Evolutionary conservation across 2,329 filamentous ascomycete species (phyloP).

Genomic region (Macroventuria anomochaeta): DNA sequence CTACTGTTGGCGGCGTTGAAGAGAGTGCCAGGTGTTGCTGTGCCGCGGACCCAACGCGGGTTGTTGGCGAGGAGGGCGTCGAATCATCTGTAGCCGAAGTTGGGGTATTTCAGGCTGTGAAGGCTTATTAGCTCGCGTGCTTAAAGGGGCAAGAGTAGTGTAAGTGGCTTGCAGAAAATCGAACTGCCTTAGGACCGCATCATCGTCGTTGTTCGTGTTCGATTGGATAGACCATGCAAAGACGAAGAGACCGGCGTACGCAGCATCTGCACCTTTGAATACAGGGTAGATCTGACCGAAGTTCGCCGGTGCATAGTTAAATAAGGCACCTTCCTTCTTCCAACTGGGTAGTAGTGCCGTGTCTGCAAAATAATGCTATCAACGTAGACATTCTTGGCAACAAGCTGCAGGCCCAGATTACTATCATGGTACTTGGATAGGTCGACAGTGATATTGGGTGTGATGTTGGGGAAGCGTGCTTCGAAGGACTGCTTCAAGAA

Average conservation of each 20-base stretch:
- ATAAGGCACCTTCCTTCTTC: slow-evolving; percentile 55
- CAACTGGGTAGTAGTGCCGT: slow-evolving; percentile 61
- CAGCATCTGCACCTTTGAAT: slow-evolving; percentile 53
- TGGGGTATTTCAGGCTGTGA: slow-evolving; percentile 29
- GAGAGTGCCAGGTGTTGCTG: slow-evolving; percentile 52
- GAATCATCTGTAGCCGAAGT: slow-evolving; percentile 57
- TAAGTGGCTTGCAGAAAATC: slow-evolving; percentile 54
- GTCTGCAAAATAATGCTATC: slow-evolving; percentile 61
- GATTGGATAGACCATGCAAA: slow-evolving; percentile 47
- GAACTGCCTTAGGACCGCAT: slow-evolving; percentile 61
- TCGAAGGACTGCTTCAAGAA: slow-evolving; percentile 55
- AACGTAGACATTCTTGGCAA: slow-evolving; percentile 36
- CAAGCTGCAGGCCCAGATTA: slow-evolving; percentile 56
- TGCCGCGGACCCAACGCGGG: slow-evolving; percentile 62
- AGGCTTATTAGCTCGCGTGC: no score
- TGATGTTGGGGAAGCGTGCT: slow-evolving; percentile 57
- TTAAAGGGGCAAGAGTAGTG: no score
- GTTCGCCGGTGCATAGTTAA: slow-evolving; percentile 58
- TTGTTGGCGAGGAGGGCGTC: slow-evolving; percentile 57
- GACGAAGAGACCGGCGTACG: slow-evolving; percentile 54
- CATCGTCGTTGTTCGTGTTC: slow-evolving; percentile 60
- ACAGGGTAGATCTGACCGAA: slow-evolving; percentile 54
- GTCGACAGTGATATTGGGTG: slow-evolving; percentile 62
- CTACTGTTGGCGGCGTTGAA: slow-evolving; percentile 34
- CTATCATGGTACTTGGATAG: slow-evolving; percentile 63